A percentile compares a stretch with the other conserved stretches of the same genome.
Conservation (phyloP, 2,329 filamentous ascomycete genomes). For the Ceratocystis destructans region DNA sequence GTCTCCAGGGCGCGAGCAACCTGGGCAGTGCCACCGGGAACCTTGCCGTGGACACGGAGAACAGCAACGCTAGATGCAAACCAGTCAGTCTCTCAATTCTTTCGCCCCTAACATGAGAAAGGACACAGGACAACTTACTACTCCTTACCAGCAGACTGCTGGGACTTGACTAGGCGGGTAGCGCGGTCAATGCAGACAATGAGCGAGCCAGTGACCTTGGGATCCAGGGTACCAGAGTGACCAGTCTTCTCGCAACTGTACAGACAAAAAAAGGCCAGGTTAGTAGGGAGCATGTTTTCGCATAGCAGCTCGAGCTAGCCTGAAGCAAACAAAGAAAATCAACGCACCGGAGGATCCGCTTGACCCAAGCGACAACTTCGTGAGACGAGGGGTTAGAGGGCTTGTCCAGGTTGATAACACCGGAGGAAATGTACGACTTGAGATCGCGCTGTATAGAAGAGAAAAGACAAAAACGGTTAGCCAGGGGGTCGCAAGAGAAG, state of each 20-base stretch:
- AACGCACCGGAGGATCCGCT: slow-evolving; percentile 77
- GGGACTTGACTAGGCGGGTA: slow-evolving; percentile 93
- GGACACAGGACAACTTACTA: slow-evolving; percentile 34
- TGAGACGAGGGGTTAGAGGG: slow-evolving; percentile 95
- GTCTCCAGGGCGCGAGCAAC: slow-evolving; percentile 90
- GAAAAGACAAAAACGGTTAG: not conserved
- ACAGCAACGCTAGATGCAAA: slow-evolving; percentile 52
- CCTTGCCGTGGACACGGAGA: slow-evolving; percentile 86
- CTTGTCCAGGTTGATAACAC: slow-evolving; percentile 81
- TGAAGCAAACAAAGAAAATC: not conserved
- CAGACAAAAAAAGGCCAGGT: slow-evolving; percentile 1
- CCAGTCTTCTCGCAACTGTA: slow-evolving; percentile 69
- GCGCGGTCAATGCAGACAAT: slow-evolving; percentile 95
- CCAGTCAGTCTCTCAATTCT: not conserved
- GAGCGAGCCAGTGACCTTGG: slow-evolving; percentile 91
- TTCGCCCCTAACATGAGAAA: not conserved
- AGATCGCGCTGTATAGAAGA: slow-evolving; percentile 51
- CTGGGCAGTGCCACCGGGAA: slow-evolving; percentile 84
- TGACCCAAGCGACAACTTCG: slow-evolving; percentile 98
- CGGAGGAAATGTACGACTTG: slow-evolving; percentile 92
- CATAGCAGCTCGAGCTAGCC: not conserved
- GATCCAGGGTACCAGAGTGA: slow-evolving; percentile 94
- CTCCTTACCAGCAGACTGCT: slow-evolving; percentile 98
- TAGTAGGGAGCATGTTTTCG: not conserved
- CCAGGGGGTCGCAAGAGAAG: not conserved